Base-by-base conservation (phyloP, 1,284 basidiomycete species). In the Sporisorium reilianum region DNA sequence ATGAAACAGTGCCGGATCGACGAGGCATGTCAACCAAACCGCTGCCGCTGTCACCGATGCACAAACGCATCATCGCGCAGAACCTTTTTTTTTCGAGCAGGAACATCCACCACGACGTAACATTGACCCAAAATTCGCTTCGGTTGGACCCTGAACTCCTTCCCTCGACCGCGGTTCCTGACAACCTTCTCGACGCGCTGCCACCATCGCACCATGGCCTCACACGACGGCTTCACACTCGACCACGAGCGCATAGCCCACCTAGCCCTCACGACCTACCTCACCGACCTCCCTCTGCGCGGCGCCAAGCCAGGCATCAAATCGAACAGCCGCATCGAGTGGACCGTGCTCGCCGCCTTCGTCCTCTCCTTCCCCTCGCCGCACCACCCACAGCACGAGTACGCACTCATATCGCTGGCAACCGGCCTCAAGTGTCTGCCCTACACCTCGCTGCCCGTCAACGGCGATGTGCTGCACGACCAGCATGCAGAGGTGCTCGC, bases 351-450 rank as follows among this genome's bases (percentile, higher is more conserved):
- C 5, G 72, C 77, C 5, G 72, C 64, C n/a, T 61, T 76, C 25
- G 22, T 71, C 51, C 54, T 75, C 26, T 64, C 60, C 12, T 61
- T 38, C 9, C 64, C 68, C 3, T 30, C 54, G 16, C 2, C 36
- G 36, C 36, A 38, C 16, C 5, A n/a, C 25, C 11, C 51, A 14
- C 25, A n/a, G 14, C 32, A 22, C 28, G 32, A 65, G 1, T 65
- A 68, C 26, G 18, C 50, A 11, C 32, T 74, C 55, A 89, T 95
- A 42, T 90, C 91, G 32, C 83, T 94, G 14, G 92, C 90, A 0
- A 93, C 94, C 2, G 95, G 95, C 9, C 91, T 92, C 9, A 97
- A 96, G 86, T 94, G 92, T 76, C 88, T 95, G 0, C 93, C 95
- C 0, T 88, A 87, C 14, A 78, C 85, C 6, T 88, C 88, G 51